Evolutionary conservation across 352 stramenopile species (phyloP).

Genomic region (Pythium vanterpoolii): DNA sequence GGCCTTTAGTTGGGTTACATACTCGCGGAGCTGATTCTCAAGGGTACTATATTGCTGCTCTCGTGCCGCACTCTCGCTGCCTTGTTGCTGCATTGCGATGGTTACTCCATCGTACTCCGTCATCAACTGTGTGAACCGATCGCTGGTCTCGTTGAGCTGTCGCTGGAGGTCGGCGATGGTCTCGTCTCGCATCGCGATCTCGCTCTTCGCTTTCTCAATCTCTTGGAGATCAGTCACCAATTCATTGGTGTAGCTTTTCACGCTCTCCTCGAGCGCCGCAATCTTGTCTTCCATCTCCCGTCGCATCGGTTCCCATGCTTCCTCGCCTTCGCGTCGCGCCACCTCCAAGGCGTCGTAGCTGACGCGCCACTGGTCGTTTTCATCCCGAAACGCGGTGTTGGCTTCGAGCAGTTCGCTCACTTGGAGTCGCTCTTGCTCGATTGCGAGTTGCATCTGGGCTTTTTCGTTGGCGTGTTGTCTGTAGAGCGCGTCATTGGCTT

Average conservation of each 20-base stretch:
- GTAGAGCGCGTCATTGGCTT: conserved; percentile 59
- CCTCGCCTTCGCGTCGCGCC: conserved; percentile 43
- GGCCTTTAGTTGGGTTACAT: conserved; percentile 22
- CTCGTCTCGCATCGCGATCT: conserved; percentile 29
- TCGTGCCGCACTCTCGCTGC: conserved; percentile 24
- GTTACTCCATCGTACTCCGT: conserved; percentile 49
- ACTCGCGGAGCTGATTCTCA: conserved; percentile 26
- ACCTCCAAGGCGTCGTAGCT: conserved; percentile 60
- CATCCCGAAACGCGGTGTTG: conserved; percentile 43
- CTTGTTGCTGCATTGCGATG: conserved; percentile 31
- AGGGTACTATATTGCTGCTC: conserved; percentile 27
- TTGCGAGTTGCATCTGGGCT: conserved; percentile 67
- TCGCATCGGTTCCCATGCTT: conserved; percentile 41
- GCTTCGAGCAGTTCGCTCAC: conserved; percentile 40
- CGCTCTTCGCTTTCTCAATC: conserved; percentile 45
- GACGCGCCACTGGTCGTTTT: conserved; percentile 55
- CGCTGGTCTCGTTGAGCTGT: conserved; percentile 53
- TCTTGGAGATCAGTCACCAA: conserved; percentile 47
- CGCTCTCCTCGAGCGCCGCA: conserved; percentile 39
- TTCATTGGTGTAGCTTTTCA: conserved; percentile 48
- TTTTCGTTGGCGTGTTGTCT: conserved; percentile 72
- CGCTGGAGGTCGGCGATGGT: conserved; percentile 43
- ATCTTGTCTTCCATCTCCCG: conserved; percentile 54
- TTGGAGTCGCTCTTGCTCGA: conserved; percentile 58
- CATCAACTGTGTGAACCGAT: conserved; percentile 52